Base-by-base conservation (phyloP, 129 eudicot genomes). In the Lonicera japonica region DNA sequence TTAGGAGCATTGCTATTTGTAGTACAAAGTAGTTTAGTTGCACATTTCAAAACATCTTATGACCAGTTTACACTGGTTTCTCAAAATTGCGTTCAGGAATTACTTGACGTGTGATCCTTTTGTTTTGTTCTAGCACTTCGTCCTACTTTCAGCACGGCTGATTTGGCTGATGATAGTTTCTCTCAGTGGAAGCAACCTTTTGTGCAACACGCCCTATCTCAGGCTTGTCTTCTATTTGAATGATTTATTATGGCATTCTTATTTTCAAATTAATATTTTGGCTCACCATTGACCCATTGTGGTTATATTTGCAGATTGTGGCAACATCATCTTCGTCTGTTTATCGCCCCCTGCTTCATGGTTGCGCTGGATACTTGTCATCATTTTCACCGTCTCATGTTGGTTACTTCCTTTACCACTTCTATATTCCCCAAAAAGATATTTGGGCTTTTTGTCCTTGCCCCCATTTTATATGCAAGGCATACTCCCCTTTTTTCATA, bases 311-410 rank as follows among this genome's bases (percentile, higher is more conserved):
- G 74, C 91, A 92, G 98, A 84, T 92, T 71, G 98, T 84, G 72
- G 85, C 82, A 63, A 82, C 90, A 52, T 84, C 89, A 71, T 80
- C 90, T 38, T 92, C 95, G 17, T 63, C 81, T 15, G 56, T 78
- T 46, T 92, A 77, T 79, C 82, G 79, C 56, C 96, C 91, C 21
- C 89, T 92, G 54, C 98, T 92, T 65, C 98, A 74, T 68, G 95
- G 88, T 73, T 87, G 96, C 65, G 90, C 98, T 75, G 98, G 98
- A 73, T 91, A 84, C 87, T 78, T 91, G 77, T 77, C 96, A 66
- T 91, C 98, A 13, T 91, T 84, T 74, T 87, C 95, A 45, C 86
- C 88, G 54, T 80, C 96, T 70, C 94, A 91, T 78, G 98, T 91
- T 70, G 59, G 96, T 84, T 71, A 24, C 79, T 71, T 60, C 41